Evolutionary conservation across 2,329 filamentous ascomycete species (phyloP).

Genomic region (Thielaviopsis cerberus): DNA sequence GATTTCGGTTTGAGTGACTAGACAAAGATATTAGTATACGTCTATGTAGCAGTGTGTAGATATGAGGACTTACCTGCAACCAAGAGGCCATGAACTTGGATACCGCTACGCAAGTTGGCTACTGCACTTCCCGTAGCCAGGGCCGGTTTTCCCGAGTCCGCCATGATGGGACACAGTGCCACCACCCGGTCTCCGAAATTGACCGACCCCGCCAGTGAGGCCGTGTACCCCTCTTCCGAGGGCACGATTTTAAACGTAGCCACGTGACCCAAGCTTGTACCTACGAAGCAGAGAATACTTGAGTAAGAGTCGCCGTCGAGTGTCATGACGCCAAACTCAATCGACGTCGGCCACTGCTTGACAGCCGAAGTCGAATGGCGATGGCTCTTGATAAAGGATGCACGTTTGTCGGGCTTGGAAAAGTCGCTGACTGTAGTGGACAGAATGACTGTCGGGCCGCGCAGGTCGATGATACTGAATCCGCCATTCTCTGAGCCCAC

Average conservation of each 20-base stretch:
- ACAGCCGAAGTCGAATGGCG: constrained; percentile 16
- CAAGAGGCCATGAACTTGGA: constrained; percentile 60
- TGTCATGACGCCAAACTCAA: constrained; percentile 88
- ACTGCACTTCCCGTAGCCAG: constrained; percentile 58
- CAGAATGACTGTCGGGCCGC: constrained; percentile 71
- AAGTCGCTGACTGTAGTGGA: constrained; percentile 56
- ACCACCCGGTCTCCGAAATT: constrained; percentile 52
- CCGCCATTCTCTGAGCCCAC: constrained; percentile 70
- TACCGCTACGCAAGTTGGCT: constrained; percentile 55
- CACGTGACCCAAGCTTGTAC: constrained; percentile 67
- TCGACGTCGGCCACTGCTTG: constrained; percentile 58
- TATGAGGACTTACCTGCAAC: constrained; percentile 41
- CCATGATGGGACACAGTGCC: constrained; percentile 59
- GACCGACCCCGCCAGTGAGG: constrained; percentile 49
- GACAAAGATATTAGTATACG: not conserved
- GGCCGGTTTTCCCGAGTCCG: constrained; percentile 58
- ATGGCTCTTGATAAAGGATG: constrained; percentile 43
- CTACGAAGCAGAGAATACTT: constrained; percentile 80
- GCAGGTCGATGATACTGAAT: constrained; percentile 67
- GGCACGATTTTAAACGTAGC: constrained; percentile 84
- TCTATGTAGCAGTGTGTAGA: not conserved
- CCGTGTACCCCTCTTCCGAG: constrained; percentile 51
- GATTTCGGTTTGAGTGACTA: constrained; percentile 52
- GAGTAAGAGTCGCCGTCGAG: constrained; percentile 90
- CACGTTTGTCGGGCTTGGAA: constrained; percentile 54